These are phyloP conservation scores for Lippia alba DNA, from an alignment of 305 asterid species.

Conservation along the genomic window DNA sequence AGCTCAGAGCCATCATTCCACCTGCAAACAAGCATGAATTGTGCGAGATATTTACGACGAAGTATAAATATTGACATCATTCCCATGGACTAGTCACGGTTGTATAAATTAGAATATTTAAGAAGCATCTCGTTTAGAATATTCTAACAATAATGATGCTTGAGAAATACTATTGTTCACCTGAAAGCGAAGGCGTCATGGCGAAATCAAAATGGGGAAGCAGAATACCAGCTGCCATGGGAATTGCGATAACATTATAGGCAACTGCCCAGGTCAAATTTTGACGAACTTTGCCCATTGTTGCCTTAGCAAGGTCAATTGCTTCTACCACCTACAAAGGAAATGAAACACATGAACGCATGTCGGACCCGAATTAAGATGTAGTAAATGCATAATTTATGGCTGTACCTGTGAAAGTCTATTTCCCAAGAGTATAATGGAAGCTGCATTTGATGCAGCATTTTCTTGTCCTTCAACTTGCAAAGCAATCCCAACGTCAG, in stretches of 20 bases:
- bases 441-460: conserved; percentile 98
- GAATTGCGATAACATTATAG: conserved; percentile 83
- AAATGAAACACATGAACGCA: conserved; percentile 25
- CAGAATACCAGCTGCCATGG: conserved; percentile 91
- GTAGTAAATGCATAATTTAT: neutral
- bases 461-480: conserved; percentile 96
- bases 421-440: conserved; percentile 91
- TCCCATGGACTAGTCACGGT: no score
- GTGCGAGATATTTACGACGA: no score
- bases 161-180: conserved; percentile 36
- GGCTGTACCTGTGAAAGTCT: conserved; percentile 79
- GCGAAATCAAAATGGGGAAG: conserved; percentile 96
- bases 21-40: conserved; percentile 46
- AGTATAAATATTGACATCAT: conserved; percentile 7
- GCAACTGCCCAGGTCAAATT: conserved; percentile 95
- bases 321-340: conserved; percentile 83
- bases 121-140: no score
- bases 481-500: conserved; percentile 97
- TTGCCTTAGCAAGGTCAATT: conserved; percentile 88
- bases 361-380: neutral
- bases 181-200: conserved; percentile 98
- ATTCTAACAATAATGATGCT: neutral
- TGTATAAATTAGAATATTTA: no score
- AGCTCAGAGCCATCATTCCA: conserved; percentile 96
- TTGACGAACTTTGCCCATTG: conserved; percentile 93